Base-by-base conservation (phyloP, 2,329 filamentous ascomycete species). In the Fusarium tanahbumbuense region DNA sequence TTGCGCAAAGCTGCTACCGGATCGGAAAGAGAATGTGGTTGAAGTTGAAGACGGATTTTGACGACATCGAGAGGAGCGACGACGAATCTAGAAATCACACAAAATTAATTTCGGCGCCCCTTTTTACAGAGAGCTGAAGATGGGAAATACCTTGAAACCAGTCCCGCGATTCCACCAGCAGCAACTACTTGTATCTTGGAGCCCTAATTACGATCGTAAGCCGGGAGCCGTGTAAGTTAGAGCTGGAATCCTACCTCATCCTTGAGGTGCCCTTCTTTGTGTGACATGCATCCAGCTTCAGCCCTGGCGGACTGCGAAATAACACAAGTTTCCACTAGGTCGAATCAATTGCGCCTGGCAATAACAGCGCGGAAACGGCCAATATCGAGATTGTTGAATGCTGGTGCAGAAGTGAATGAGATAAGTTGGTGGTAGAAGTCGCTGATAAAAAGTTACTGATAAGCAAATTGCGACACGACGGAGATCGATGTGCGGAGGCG, bases 21-120 rank as follows among this genome's bases (percentile, higher is more conserved):
- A 76, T 95, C 91, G 74, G 91, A 91, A 64, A 93, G 88, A 50
- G 93, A 94, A 82, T 97, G 92, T 46, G 92, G 89, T 81, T 98
- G 96, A 20, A 99, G 89, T 80, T 99, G 96, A 47, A 98, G 90
- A 48, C 96, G 93, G 82, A 99, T 99, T 85, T 99, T 98, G 82
- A 98, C 90, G 68, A 99, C 96, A 81, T 99, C 96, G 72, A 99
- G 92, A 56, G 96, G 96, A 20, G 96, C 93, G 78, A 98, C 91
- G 77, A 96, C 89, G 84, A 99, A 98, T 78, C 93, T 94, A 44
- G 73, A 34, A 54, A 10, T 16, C 23, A 50, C 3, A 49, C 22
- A 50, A 27, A 25, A 67, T 76, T 61, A 76, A 66, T 58, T 8
- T 37, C 57, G 10, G 45, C 11, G 10, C 49, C 9, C 62, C 15